Evolutionary conservation across 1,284 basidiomycete species (phyloP).

Genomic region (Athelia psychrophila): DNA sequence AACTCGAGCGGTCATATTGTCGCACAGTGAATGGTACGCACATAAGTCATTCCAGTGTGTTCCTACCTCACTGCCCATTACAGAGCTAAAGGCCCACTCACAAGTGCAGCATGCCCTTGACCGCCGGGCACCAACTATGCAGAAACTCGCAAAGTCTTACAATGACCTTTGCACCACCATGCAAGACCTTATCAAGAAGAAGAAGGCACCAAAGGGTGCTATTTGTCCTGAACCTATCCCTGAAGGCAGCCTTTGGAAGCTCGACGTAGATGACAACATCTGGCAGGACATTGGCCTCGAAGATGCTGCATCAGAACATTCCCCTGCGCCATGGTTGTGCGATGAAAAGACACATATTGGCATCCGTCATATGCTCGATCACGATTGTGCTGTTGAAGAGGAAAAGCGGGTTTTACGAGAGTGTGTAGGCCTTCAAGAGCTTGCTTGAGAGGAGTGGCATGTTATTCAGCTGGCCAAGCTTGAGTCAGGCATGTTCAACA

Average conservation of each 20-base stretch:
- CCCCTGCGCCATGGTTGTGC: not conserved
- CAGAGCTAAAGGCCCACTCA: not conserved
- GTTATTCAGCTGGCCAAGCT: no score
- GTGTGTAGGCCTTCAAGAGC: no score
- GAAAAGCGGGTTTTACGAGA: slow-evolving; percentile 1
- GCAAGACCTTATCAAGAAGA: not conserved
- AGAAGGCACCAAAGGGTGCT: not conserved
- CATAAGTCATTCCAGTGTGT: not conserved
- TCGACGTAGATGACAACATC: slow-evolving; percentile 11
- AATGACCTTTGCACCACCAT: slow-evolving; percentile 6
- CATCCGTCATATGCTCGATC: not conserved
- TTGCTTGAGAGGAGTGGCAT: no score
- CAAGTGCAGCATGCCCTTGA: slow-evolving; percentile 4
- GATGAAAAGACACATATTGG: not conserved
- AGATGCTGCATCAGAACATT: not conserved
- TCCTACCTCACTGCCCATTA: not conserved
- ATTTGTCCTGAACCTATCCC: slow-evolving; percentile 1
- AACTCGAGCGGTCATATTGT: slow-evolving; percentile 14
- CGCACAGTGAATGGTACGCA: slow-evolving; percentile 3
- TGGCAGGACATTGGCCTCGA: slow-evolving; percentile 11
- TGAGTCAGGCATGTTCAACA: no score
- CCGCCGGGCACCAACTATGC: slow-evolving; percentile 2
- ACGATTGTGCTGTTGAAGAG: slow-evolving; percentile 7
- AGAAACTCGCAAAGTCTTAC: slow-evolving; percentile 5
- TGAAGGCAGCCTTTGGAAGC: slow-evolving; percentile 3